Base-by-base conservation (phyloP, 2,329 filamentous ascomycete genomes). In the Botrytis fabae region DNA sequence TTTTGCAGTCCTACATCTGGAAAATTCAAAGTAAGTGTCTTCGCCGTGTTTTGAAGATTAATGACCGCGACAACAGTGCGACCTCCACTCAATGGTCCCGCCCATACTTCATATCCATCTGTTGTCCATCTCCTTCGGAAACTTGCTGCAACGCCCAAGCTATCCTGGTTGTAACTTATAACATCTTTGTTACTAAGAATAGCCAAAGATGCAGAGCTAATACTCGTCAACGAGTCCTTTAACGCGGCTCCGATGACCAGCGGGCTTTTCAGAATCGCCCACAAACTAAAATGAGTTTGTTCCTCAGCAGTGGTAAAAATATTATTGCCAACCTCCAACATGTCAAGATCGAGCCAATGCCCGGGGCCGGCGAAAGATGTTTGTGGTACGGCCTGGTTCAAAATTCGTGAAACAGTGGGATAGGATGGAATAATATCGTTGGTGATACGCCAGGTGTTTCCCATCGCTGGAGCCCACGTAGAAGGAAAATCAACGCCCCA, bases 341-440 rank as follows among this genome's bases (percentile, higher is more conserved):
- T 84, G 74, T 84, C 83, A n/a, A 83, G 78, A 78, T 85, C 83
- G 1, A 82, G 78, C 80, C 82, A 85, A 42, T 81, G 79, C 0
- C 82, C 83, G 0, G 82, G 81, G 0, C 79, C 80, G 0, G 83
- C 81, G 68, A 81, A 83, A 6, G 73, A 72, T 0, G 81, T 81
- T 66, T 83, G 80, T 28, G 83, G 81, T 1, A 81, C 81, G 16
- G 81, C 82, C 75, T 85, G 83, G 73, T 85, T 84, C 16, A 83
- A 72, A 4, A 82, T 83, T 4, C 83, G 78, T 62, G 79, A 80
- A 28, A 84, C 81, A 1, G 80, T 80, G n/a, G 80, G 74, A 80
- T 80, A 85, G 20, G 76, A 76, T 6, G 80, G 81, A 57, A 81
- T 82, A 62, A 84, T 84, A 73, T 84, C 83, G 73, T 84, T 83